Conservation (phyloP, 1,139 yeast species). For the Meyerozyma smithsonii region DNA sequence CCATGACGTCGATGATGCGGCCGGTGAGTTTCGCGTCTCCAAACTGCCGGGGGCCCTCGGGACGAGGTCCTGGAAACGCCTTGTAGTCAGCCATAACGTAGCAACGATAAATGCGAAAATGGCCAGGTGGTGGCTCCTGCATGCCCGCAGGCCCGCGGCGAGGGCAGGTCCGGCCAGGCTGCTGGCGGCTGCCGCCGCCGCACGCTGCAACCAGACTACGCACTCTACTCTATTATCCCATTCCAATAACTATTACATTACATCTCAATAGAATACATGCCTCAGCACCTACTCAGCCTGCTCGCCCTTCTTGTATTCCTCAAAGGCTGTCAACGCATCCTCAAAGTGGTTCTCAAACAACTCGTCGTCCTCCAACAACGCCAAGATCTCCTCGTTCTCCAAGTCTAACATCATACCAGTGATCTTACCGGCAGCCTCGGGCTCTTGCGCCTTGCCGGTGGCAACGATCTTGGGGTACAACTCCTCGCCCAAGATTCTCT, state of each 20-base stretch:
- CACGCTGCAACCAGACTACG: background rate
- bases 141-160: too few species aligned
- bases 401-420: constrained; percentile 98
- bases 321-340: constrained; percentile 92
- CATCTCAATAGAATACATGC: constrained; percentile 3
- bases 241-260: constrained; percentile 3
- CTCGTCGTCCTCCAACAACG: constrained; percentile 84
- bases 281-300: constrained; percentile 20
- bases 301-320: constrained; percentile 65
- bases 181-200: too few species aligned
- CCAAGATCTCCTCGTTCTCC: constrained; percentile 87
- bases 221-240: background rate
- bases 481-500: constrained; percentile 96
- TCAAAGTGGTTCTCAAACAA: constrained; percentile 87
- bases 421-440: constrained; percentile 97
- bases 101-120: too few species aligned
- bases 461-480: constrained; percentile 91
- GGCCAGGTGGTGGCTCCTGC: too few species aligned
- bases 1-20: constrained; percentile 62
- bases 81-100: constrained; percentile 1
- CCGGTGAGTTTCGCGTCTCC: constrained; percentile 42
- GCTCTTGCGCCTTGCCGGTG: constrained; percentile 81
- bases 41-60: background rate
- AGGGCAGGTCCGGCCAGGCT: too few species aligned
- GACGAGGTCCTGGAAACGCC: constrained; percentile 2